Conservation (phyloP, 1,284 basidiomycete genomes). For the Marasmius fiardii region DNA sequence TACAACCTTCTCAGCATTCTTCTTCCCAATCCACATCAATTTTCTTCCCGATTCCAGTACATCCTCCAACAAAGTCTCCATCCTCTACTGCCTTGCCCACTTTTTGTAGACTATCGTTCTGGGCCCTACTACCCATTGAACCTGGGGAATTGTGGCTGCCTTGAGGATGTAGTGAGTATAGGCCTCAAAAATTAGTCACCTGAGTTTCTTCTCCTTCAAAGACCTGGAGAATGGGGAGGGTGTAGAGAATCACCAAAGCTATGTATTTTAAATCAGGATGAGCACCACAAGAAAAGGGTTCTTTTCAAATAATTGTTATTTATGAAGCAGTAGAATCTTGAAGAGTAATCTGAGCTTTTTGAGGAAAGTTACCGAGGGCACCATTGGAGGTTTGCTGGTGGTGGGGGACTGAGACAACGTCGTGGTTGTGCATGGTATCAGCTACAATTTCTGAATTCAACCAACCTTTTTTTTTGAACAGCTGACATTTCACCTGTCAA, state of each 20-base stretch:
- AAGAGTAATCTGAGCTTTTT: not conserved
- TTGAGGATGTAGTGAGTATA: not conserved
- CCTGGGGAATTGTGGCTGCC: not conserved
- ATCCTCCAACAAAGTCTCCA: conserved; percentile 16
- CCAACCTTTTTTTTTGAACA: too few species aligned
- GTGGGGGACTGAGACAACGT: not conserved
- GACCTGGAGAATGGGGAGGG: conserved; percentile 2
- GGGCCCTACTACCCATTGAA: not conserved
- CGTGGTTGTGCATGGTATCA: too few species aligned
- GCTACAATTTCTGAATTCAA: too few species aligned
- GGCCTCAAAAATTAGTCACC: not conserved
- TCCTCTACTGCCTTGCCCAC: conserved; percentile 27
- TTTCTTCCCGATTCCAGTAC: not conserved
- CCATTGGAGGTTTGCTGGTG: not conserved
- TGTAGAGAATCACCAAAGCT: conserved; percentile 1
- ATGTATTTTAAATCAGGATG: not conserved
- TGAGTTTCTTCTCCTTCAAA: not conserved
- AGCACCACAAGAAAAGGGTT: not conserved
- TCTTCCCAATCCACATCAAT: conserved; percentile 35
- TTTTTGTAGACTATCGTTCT: conserved; percentile 11
- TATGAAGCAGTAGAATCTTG: not conserved
- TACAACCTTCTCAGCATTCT: conserved; percentile 32
- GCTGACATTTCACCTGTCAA: too few species aligned
- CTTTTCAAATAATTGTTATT: too few species aligned
- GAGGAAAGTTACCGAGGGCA: not conserved